phyloP scores from a whole-genome alignment of 345 rosid species.

The Eutrema japonicum region DNA sequence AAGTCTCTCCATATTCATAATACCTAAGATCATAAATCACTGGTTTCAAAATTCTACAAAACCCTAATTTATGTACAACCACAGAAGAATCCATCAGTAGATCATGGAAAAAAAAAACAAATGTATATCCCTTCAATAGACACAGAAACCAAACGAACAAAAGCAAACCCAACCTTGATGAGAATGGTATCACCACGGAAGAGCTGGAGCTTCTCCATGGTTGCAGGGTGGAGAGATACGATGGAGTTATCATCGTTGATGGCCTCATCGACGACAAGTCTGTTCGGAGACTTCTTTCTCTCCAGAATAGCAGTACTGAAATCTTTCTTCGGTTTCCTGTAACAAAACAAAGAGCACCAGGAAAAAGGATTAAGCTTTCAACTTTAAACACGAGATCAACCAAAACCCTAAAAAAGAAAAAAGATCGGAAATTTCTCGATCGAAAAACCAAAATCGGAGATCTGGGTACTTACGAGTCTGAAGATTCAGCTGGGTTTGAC shows the following conservation, averaged over 20 bases:
- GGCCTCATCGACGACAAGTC: conserved; percentile 95
- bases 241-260: conserved; percentile 92
- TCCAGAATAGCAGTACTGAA: conserved; percentile 95
- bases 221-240: conserved; percentile 83
- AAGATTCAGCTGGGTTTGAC: conserved; percentile 85
- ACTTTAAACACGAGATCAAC: neutral
- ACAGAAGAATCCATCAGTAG: conserved; percentile 4
- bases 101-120: neutral
- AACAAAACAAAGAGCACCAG: conserved; percentile 1
- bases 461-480: conserved; percentile 80
- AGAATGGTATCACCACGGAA: conserved; percentile 96
- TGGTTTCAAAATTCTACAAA: conserved; percentile 18
- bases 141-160: neutral
- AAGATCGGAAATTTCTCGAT: conserved; percentile 1
- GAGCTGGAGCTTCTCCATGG: conserved; percentile 99
- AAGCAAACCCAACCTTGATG: conserved; percentile 64
- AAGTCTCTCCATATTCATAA: neutral
- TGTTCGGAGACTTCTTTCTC: conserved; percentile 88
- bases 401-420: conserved; percentile 31
- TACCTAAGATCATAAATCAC: conserved; percentile 1
- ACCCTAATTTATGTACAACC: conserved; percentile 5
- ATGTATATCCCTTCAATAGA: neutral
- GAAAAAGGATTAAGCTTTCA: neutral
- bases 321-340: conserved; percentile 84
- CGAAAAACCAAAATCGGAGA: conserved; percentile 40